Evolutionary conservation across 2,329 filamentous ascomycete genomes (phyloP), one percentile per base, ranked within the genome.

Genomic region (Talaromyces sp.): DNA sequence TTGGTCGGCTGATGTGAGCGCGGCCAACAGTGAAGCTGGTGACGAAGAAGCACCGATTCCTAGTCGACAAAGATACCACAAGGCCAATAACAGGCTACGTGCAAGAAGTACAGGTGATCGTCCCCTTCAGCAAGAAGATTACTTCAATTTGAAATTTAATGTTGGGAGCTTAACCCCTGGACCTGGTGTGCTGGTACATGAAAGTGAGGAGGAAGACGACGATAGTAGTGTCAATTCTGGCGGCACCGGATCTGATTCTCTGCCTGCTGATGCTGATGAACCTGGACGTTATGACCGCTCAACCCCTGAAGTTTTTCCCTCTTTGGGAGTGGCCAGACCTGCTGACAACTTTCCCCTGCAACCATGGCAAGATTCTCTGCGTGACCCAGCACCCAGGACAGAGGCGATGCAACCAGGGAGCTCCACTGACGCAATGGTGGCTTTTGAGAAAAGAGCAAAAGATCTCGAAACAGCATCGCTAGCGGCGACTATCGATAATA

Each of bases 341-440:
- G 66, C 69, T 17, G 57, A 68, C 22, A 58, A 62, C 49, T 65
- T 73, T 44, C 65, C 67, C 29, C 58, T 73, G 11, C 73, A 72
- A 33, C 77, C 79, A 6, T 83, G 81, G 81, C 71, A 77, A 40
- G 81, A 84, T 61, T 64, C 65, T 14, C 70, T 55, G 30, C 67
- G 57, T 30, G 69, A 69, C 56, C 29, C 62, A 30, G 62, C 65
- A 9, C 66, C 63, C 22, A 63, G 60, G 20, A 65, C 65, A 37
- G 65, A 68, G 13, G 55, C 65, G 57, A 56, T 67, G 54, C 81
- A 84, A 55, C 81, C 81, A n/a, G 65, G 68, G 36, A 82, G 75
- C 8, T 81, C 82, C 0, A 81, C 76, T 59, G 78, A 77, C 36
- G 82, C 82, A n/a, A 84, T 84, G 65, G 73, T 77, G 67, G 74